phyloP scores from a whole-genome alignment of 1,139 yeast species.

The Hanseniaspora uvarum region DNA sequence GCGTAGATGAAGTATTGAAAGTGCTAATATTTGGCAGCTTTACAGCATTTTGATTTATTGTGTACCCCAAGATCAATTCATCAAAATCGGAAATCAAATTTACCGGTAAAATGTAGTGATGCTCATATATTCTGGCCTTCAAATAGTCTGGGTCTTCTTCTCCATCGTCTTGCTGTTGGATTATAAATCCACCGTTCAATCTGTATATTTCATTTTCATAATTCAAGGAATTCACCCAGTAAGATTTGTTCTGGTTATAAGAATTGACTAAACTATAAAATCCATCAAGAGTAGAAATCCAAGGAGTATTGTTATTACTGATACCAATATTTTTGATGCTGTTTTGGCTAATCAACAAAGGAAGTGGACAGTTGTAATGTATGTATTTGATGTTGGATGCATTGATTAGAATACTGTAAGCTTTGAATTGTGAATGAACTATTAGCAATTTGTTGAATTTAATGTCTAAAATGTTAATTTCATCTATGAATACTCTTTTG shows the following conservation, averaged over 20 bases:
- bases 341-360: not conserved
- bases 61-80: constrained; percentile 7
- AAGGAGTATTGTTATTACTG: constrained; percentile 5
- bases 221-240: constrained; percentile 11
- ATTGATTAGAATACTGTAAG: not conserved
- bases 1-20: constrained; percentile 2
- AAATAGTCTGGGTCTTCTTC: not conserved
- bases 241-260: constrained; percentile 2
- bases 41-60: not conserved
- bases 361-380: not conserved
- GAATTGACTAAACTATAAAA: constrained; percentile 13
- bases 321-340: constrained; percentile 8
- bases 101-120: not conserved
- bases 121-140: not conserved
- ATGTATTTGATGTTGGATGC: not conserved
- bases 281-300: constrained; percentile 9
- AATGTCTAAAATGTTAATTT: constrained; percentile 1
- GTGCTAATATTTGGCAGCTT: not conserved
- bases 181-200: constrained; percentile 6
- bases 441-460: constrained; percentile 4
- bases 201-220: constrained; percentile 6
- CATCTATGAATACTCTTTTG: not conserved
- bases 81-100: constrained; percentile 2
- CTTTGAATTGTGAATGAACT: constrained; percentile 1
- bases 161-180: not conserved